Conservation (phyloP, 495 filamentous ascomycete species). For the Daldinia loculata region DNA sequence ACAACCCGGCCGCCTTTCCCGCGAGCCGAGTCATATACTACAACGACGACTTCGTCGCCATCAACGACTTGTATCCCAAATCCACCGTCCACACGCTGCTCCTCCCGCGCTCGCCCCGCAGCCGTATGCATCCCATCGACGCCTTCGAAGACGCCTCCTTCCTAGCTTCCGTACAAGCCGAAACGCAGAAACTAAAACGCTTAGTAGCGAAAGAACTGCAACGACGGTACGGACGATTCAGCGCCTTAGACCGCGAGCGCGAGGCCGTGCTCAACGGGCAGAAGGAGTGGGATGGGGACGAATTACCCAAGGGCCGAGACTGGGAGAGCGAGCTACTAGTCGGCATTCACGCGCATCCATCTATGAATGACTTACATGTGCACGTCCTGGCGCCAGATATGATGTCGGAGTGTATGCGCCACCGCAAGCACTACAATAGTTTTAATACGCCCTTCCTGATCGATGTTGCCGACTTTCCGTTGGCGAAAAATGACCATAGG, state of each 20-base stretch:
- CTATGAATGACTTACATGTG: slow-evolving; percentile 91
- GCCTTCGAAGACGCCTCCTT: slow-evolving; percentile 78
- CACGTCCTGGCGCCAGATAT: slow-evolving; percentile 84
- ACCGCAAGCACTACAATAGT: slow-evolving; percentile 90
- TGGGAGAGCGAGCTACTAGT: slow-evolving; percentile 79
- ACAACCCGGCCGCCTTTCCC: slow-evolving; percentile 71
- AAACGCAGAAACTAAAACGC: slow-evolving; percentile 66
- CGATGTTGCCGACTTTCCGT: slow-evolving; percentile 79
- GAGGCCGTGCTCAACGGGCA: slow-evolving; percentile 66
- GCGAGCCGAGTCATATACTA: slow-evolving; percentile 70
- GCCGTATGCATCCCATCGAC: slow-evolving; percentile 75
- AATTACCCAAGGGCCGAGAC: slow-evolving; percentile 75
- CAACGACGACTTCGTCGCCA: slow-evolving; percentile 76
- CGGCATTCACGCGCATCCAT: slow-evolving; percentile 87
- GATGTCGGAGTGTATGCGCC: slow-evolving; percentile 72
- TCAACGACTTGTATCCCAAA: slow-evolving; percentile 88
- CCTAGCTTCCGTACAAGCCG: slow-evolving; percentile 67
- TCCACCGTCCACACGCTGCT: slow-evolving; percentile 85
- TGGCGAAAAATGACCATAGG: slow-evolving; percentile 67
- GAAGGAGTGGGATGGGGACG: slow-evolving; percentile 51
- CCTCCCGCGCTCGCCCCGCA: slow-evolving; percentile 76
- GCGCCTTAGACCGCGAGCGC: slow-evolving; percentile 65
- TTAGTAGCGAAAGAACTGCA: slow-evolving; percentile 79
- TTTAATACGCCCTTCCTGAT: slow-evolving; percentile 92
- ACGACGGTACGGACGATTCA: slow-evolving; percentile 71